Evolutionary conservation across 345 rosid species (phyloP).

Genomic region (Eucalyptus rudis): DNA sequence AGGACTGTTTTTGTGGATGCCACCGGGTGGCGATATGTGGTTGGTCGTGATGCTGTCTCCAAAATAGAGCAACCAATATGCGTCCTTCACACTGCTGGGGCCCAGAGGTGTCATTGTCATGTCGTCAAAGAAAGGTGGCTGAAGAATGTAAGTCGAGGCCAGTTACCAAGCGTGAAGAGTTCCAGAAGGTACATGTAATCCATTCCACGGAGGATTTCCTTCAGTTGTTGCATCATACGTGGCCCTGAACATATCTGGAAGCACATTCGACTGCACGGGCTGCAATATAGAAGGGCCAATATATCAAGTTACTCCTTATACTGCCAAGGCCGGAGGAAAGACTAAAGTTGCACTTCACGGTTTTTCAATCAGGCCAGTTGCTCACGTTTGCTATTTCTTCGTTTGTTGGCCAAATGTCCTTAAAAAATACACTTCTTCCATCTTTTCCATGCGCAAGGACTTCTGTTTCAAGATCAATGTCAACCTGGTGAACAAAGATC

Average conservation of each 20-base stretch:
- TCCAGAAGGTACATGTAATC: conserved; percentile 48
- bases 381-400: conserved; percentile 71
- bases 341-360: background rate
- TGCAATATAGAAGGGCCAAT: background rate
- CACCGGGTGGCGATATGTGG: conserved; percentile 87
- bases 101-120: conserved; percentile 88
- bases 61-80: conserved; percentile 70
- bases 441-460: conserved; percentile 59
- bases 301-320: background rate
- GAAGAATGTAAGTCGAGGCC: conserved; percentile 67
- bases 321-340: background rate
- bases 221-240: conserved; percentile 72
- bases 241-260: conserved; percentile 84
- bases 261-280: conserved; percentile 82
- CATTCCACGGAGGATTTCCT: conserved; percentile 88
- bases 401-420: conserved; percentile 79
- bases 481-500: conserved; percentile 26
- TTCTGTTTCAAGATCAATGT: conserved; percentile 64
- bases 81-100: conserved; percentile 65
- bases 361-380: background rate
- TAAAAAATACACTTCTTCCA: conserved; percentile 48
- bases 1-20: conserved; percentile 82
- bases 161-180: conserved; percentile 66
- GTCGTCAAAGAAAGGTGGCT: conserved; percentile 70
- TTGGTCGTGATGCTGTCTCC: conserved; percentile 88